Percentiles rank a stretch among this genome's conserved stretches.
Conservation (phyloP, 2,329 filamentous ascomycete genomes). For the Aspergillus ustus region DNA sequence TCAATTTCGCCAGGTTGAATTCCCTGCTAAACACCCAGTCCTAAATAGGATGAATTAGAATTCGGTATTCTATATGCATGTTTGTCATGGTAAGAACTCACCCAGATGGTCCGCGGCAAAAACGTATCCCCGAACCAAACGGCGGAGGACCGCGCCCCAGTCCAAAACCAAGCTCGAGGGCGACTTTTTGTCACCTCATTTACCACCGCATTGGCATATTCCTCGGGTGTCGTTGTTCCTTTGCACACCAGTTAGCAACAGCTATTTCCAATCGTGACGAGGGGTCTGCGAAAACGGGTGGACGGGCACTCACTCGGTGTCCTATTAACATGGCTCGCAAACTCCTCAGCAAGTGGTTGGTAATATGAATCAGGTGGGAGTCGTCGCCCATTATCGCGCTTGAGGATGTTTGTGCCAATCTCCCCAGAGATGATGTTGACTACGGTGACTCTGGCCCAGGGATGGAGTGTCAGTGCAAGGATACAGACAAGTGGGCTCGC, state of each 20-base stretch:
- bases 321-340: neutral
- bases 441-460: conserved; percentile 4
- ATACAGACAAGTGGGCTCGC: neutral
- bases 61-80: neutral
- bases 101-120: neutral
- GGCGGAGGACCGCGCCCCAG: neutral
- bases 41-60: neutral
- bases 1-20: neutral
- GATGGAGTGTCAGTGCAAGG: neutral
- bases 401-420: conserved; percentile 15
- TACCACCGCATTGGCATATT: neutral
- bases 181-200: neutral
- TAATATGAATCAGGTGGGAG: conserved; percentile 1
- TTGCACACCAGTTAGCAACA: neutral
- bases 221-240: neutral
- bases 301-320: neutral
- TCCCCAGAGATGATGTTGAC: conserved; percentile 18
- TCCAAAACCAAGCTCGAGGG: neutral
- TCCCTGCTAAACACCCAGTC: neutral
- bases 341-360: neutral
- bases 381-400: neutral
- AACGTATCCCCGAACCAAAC: neutral
- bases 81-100: neutral
- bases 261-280: neutral
- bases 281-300: too few species aligned